A percentile compares a stretch with the other conserved stretches of the same genome.
phyloP scores from a whole-genome alignment of 768 basidiomycete species.

The Lactarius vividus region DNA sequence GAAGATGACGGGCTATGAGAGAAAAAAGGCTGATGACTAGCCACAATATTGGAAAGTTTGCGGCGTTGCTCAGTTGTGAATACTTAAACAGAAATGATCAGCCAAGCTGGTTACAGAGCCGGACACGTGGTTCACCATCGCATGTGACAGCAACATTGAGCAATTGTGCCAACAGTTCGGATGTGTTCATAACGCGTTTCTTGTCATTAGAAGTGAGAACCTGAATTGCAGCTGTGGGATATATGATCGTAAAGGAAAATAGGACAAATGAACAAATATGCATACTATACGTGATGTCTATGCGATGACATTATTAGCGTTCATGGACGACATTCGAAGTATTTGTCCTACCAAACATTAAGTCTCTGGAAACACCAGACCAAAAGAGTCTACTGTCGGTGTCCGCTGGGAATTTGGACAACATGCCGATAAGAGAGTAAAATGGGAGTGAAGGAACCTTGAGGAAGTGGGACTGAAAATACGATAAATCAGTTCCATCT shows the following conservation, averaged over 20 bases:
- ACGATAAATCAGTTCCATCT: neutral
- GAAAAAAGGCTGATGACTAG: constrained; percentile 21
- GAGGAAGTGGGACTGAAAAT: constrained; percentile 71
- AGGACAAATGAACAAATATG: neutral
- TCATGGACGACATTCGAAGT: neutral
- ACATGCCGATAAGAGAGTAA: constrained; percentile 68
- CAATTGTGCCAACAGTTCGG: constrained; percentile 23
- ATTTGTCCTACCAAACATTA: constrained; percentile 56
- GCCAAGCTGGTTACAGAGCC: neutral
- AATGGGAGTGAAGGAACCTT: constrained; percentile 83
- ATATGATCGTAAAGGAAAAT: constrained; percentile 7
- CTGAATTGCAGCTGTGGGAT: constrained; percentile 24
- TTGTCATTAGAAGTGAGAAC: constrained; percentile 23
- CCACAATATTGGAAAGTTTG: constrained; percentile 15
- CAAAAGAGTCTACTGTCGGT: constrained; percentile 75
- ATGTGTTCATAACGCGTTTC: constrained; percentile 13
- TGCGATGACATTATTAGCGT: neutral
- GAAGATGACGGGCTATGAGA: constrained; percentile 26
- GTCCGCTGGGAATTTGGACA: constrained; percentile 77
- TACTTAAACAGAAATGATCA: constrained; percentile 5
- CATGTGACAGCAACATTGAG: constrained; percentile 22
- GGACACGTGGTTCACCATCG: constrained; percentile 13
- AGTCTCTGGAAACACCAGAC: constrained; percentile 58
- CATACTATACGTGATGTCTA: constrained; percentile 27
- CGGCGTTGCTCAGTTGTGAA: constrained; percentile 26